Evolutionary conservation across 2,329 filamentous ascomycete genomes (phyloP).

Genomic region (Scedosporium boydii): DNA sequence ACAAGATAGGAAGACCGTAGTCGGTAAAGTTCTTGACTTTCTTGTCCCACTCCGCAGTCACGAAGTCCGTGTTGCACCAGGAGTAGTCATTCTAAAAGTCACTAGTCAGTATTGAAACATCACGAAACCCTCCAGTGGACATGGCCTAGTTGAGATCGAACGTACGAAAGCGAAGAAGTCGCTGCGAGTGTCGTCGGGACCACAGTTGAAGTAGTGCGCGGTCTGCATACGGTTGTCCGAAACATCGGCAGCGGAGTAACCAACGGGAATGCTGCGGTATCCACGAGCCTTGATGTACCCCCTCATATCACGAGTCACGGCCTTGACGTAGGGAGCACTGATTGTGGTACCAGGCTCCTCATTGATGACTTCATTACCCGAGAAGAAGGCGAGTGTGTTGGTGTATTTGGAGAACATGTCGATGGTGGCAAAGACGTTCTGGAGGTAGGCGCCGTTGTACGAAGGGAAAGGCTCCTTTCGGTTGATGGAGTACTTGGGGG

Average conservation of each 20-base stretch:
- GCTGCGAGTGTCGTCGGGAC: conserved; percentile 69
- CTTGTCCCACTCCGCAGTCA: conserved; percentile 67
- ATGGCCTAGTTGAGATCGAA: not conserved
- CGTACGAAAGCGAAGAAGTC: conserved; percentile 71
- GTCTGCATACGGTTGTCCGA: conserved; percentile 77
- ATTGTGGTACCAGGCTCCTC: conserved; percentile 51
- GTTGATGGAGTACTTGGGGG: conserved; percentile 80
- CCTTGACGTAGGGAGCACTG: conserved; percentile 67
- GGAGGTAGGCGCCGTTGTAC: conserved; percentile 82
- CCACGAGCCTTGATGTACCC: conserved; percentile 55
- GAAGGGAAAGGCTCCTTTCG: conserved; percentile 56
- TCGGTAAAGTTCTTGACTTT: conserved; percentile 83
- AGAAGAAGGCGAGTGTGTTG: conserved; percentile 84
- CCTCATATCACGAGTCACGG: conserved; percentile 67
- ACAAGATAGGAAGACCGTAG: conserved; percentile 82
- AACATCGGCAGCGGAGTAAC: conserved; percentile 73
- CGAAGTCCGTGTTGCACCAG: conserved; percentile 68
- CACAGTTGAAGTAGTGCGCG: conserved; percentile 90
- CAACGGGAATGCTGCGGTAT: conserved; percentile 61
- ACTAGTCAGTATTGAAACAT: conserved; percentile 15
- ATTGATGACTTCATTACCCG: conserved; percentile 74
- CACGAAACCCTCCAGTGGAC: not conserved
- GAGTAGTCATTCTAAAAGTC: conserved; percentile 65
- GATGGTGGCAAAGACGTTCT: conserved; percentile 76
- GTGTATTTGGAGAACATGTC: conserved; percentile 73